Evolutionary conservation across 495 filamentous ascomycete species (phyloP).

Genomic region (Aspergillus carlsbadensis): DNA sequence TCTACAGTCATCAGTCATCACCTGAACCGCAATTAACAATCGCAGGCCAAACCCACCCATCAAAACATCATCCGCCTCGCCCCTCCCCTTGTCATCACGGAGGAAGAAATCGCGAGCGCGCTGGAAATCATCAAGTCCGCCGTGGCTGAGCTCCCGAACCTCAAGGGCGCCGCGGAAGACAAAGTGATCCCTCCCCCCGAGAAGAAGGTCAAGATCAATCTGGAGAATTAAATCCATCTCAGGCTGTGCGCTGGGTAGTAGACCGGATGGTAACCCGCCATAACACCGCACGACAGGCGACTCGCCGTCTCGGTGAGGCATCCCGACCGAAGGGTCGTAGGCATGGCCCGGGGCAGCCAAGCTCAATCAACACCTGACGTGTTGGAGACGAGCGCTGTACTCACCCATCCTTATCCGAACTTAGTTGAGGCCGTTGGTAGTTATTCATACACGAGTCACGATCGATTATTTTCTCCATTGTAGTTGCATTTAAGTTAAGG

Average conservation of each 20-base stretch:
- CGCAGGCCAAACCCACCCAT: conserved; percentile 95
- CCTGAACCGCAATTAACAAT: conserved; percentile 37
- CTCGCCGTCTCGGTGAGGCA: background rate
- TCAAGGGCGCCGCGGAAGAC: conserved; percentile 48
- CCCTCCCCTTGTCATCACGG: conserved; percentile 57
- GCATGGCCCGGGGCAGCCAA: no score
- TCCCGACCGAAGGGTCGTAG: background rate
- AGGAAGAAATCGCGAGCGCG: conserved; percentile 50
- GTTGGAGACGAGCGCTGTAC: no score
- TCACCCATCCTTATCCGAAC: background rate
- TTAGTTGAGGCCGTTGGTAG: background rate
- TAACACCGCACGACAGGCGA: background rate
- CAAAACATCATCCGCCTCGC: conserved; percentile 82
- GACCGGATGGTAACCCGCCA: background rate
- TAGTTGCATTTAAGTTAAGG: no score
- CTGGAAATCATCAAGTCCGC: conserved; percentile 50
- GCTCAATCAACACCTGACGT: no score
- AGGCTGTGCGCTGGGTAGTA: background rate
- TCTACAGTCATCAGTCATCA: background rate
- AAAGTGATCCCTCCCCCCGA: conserved; percentile 46
- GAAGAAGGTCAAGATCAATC: conserved; percentile 50
- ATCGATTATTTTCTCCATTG: background rate
- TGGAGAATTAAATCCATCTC: conserved; percentile 42
- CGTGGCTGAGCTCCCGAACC: conserved; percentile 47
- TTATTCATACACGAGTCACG: background rate